Conservation (phyloP, 2,329 filamentous ascomycete species). For the Fusarium proliferatum region DNA sequence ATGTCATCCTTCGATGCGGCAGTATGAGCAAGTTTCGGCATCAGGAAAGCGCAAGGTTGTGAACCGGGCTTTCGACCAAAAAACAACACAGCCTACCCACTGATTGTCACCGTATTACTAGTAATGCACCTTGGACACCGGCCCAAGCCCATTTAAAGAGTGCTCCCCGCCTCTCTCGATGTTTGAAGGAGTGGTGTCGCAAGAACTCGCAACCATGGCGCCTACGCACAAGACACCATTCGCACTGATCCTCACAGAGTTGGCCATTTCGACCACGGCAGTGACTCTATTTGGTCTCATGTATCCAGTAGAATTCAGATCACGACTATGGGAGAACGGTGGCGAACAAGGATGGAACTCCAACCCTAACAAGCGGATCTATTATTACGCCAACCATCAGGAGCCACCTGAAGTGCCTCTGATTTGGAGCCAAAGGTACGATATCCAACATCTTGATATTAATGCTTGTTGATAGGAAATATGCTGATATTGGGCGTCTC, state of each 20-base stretch:
- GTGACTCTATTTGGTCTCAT: constrained; percentile 39
- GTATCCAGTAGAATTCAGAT: constrained; percentile 40
- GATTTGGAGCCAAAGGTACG: constrained; percentile 45
- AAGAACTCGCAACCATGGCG: constrained; percentile 13
- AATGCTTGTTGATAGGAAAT: background rate
- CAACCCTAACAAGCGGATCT: constrained; percentile 45
- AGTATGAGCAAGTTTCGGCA: constrained; percentile 51
- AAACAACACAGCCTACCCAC: background rate
- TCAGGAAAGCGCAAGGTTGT: background rate
- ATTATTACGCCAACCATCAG: constrained; percentile 47
- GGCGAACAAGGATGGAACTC: constrained; percentile 47
- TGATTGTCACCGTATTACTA: background rate
- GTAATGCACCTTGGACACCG: background rate
- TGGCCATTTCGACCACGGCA: constrained; percentile 18
- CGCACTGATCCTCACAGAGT: constrained; percentile 32
- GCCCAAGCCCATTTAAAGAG: constrained; percentile 5
- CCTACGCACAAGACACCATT: constrained; percentile 13
- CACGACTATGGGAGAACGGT: constrained; percentile 45
- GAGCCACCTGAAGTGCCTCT: constrained; percentile 44
- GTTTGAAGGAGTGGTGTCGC: background rate
- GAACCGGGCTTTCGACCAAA: background rate
- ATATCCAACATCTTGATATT: no score
- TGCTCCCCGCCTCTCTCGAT: background rate
- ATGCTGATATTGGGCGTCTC: background rate
- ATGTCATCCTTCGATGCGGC: constrained; percentile 29